Conservation (phyloP, 106 monocot genomes). For the Narthecium ossifragum region DNA sequence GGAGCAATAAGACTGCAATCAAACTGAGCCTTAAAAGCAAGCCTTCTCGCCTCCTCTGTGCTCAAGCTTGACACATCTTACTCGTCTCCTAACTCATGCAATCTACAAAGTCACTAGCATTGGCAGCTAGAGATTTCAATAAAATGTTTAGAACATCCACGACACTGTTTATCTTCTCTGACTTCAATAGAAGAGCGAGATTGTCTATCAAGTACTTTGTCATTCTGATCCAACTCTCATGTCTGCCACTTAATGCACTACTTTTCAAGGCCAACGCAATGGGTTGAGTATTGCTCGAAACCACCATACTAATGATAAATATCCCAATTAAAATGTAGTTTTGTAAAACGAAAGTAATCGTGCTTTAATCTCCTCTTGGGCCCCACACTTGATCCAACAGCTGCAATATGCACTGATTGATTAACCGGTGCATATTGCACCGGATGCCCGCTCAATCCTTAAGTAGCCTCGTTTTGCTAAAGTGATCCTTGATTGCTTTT, state of each 20-base stretch:
- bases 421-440: too few species aligned
- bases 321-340: too few species aligned
- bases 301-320: too few species aligned
- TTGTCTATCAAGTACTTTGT: slow-evolving; percentile 74
- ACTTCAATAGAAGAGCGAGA: slow-evolving; percentile 52
- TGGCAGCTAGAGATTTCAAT: slow-evolving; percentile 50
- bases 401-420: too few species aligned
- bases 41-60: slow-evolving; percentile 75
- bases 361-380: too few species aligned
- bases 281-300: too few species aligned
- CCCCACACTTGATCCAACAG: too few species aligned
- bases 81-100: slow-evolving; percentile 71
- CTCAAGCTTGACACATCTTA: slow-evolving; percentile 48
- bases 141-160: slow-evolving; percentile 45
- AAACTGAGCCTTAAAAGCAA: slow-evolving; percentile 61
- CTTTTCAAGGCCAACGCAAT: too few species aligned
- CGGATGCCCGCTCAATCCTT: too few species aligned
- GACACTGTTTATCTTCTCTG: slow-evolving; percentile 33
- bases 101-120: slow-evolving; percentile 88
- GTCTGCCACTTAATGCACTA: slow-evolving; percentile 65
- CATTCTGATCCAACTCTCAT: slow-evolving; percentile 64
- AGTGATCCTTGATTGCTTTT: too few species aligned
- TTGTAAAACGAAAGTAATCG: too few species aligned
- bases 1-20: not conserved
- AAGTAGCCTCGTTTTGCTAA: too few species aligned